Evolutionary conservation across 192 early-diverging fungal genomes (phyloP).

Genomic region (Coemansia sp.): DNA sequence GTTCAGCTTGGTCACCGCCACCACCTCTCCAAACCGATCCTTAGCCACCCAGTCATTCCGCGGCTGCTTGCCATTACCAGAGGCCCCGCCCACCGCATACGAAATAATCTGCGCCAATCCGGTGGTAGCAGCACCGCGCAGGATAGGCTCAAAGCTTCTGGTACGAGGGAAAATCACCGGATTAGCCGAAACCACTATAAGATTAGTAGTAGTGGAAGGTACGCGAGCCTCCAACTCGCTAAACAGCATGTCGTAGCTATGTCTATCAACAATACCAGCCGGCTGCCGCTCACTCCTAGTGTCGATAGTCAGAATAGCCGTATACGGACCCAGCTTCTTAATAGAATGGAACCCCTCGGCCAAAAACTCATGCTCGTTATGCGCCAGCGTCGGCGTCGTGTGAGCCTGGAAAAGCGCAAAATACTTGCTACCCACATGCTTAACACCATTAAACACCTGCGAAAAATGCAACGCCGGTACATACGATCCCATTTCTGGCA

Average conservation of each 20-base stretch:
- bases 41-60: constrained; percentile 55
- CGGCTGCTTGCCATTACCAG: constrained; percentile 17
- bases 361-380: constrained; percentile 58
- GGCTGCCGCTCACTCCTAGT: constrained; percentile 73
- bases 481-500: constrained; percentile 77
- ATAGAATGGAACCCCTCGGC: constrained; percentile 63
- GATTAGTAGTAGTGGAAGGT: constrained; percentile 63
- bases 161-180: constrained; percentile 77
- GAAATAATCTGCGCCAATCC: constrained; percentile 53
- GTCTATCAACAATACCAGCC: constrained; percentile 62
- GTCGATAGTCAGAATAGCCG: constrained; percentile 72
- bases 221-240: constrained; percentile 57
- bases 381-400: constrained; percentile 62
- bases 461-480: constrained; percentile 65
- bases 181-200: constrained; percentile 68
- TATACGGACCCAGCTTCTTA: constrained; percentile 66
- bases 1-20: constrained; percentile 74
- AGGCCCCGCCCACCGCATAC: constrained; percentile 32
- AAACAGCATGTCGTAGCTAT: constrained; percentile 65
- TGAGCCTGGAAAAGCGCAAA: constrained; percentile 88
- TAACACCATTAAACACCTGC: constrained; percentile 68
- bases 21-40: constrained; percentile 72
- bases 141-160: constrained; percentile 64
- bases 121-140: constrained; percentile 60
- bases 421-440: constrained; percentile 67